Evolutionary conservation across 306 rosid genomes (phyloP), one percentile per base, ranked within the genome.

Genomic region (Parietaria judaica): DNA sequence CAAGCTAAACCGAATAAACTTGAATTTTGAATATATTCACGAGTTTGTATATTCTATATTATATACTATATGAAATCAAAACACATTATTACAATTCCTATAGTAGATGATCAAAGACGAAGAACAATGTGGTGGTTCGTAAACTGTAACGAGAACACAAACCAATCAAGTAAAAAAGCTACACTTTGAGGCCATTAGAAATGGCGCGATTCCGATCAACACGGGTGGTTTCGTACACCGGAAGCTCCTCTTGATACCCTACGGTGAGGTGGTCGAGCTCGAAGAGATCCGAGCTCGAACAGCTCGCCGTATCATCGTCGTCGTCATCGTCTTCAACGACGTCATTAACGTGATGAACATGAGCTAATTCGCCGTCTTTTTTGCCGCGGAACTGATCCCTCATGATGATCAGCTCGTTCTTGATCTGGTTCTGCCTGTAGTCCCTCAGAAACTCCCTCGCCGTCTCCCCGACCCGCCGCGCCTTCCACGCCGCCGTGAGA

Each of bases 281-380:
- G 38, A 94, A 94, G 54, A 94, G 94, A 80, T 94, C 99, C 8
- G 95, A 88, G 77, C 99, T 94, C n/a, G 97, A 76, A 79, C 60
- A 76, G 60, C 99, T 94, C 7, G 80, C 76, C 6, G 76, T 82
- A 6, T 82, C 97, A 3, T 86, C 97, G 0, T 65, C 80, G 0
- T 71, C 68, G 0, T 65, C 36, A 7, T 70, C 54, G 0, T 41
- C 55, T 6, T 16, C 55, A 6, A 12, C 43, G 2, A 34, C 52
- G 1, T 31, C 13, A 31, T 49, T n/a, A 4, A 7, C 53, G 9
- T 41, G 45, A 1, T 41, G 45, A 41, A 5, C 45, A 41, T 41
- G 45, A 41, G 7, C 45, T 5, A 5, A 8, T 5, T 41, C 45
- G 3, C 9, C 45, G 9, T 8, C 57, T 4, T 11, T 6, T 54